Percentiles rank a stretch among this genome's conserved stretches.
phyloP scores from a whole-genome alignment of 805 yeast species.

The Candida orba region DNA sequence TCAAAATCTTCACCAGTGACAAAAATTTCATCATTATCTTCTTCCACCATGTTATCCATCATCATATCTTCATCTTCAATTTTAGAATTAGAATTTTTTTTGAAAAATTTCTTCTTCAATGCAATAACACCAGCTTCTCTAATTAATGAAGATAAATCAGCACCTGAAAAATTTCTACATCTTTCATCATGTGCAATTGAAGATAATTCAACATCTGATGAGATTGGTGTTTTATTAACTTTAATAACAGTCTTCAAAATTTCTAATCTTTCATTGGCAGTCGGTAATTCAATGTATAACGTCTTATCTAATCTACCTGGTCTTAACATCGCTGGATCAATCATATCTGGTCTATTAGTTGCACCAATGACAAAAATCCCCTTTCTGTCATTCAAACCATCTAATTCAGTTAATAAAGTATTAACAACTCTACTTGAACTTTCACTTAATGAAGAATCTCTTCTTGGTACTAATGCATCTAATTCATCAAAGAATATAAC shows the following conservation, averaged over 20 bases:
- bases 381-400: conserved; percentile 86
- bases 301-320: conserved; percentile 96
- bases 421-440: conserved; percentile 91
- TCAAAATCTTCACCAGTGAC: conserved; percentile 66
- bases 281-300: conserved; percentile 83
- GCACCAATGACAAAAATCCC: conserved; percentile 96
- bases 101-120: conserved; percentile 66
- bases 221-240: conserved; percentile 71
- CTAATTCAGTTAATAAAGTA: conserved; percentile 87
- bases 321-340: conserved; percentile 95
- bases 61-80: conserved; percentile 41
- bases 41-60: conserved; percentile 25
- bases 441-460: conserved; percentile 85
- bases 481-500: conserved; percentile 93
- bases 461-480: conserved; percentile 91
- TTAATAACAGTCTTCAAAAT: conserved; percentile 71
- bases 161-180: conserved; percentile 90
- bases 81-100: conserved; percentile 26
- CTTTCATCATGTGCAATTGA: conserved; percentile 66
- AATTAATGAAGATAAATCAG: conserved; percentile 86
- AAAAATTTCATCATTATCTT: conserved; percentile 34
- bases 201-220: conserved; percentile 49
- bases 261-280: conserved; percentile 68
- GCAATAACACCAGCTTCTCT: conserved; percentile 93
- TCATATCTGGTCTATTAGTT: conserved; percentile 96